Conservation (phyloP, 257 asterid genomes). For the Fraxinus pennsylvanica region DNA sequence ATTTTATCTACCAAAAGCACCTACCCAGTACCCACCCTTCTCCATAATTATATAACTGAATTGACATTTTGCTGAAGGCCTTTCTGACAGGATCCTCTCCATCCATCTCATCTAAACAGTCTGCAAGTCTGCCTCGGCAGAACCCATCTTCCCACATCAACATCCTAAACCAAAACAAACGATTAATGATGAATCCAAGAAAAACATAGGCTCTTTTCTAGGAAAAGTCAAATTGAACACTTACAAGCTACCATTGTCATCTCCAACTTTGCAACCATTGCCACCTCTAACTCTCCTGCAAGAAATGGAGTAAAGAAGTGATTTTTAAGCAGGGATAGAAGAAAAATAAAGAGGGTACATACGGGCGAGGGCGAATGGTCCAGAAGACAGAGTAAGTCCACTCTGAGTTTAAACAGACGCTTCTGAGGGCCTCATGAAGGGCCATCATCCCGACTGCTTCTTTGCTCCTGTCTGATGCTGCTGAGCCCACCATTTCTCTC, state of each 20-base stretch:
- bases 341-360: constrained; percentile 19
- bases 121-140: constrained; percentile 88
- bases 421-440: constrained; percentile 98
- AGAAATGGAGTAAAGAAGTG: constrained; percentile 2
- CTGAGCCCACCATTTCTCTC: constrained; percentile 98
- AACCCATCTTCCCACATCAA: constrained; percentile 55
- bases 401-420: constrained; percentile 91
- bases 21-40: constrained; percentile 99
- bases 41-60: constrained; percentile 98
- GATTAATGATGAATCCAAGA: not conserved
- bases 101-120: constrained; percentile 80
- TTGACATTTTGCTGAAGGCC: constrained; percentile 99
- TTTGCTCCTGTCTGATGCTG: constrained; percentile 93
- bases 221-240: constrained; percentile 24
- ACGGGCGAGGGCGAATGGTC: constrained; percentile 99
- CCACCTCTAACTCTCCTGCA: constrained; percentile 96
- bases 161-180: constrained; percentile 40
- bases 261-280: constrained; percentile 97
- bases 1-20: constrained; percentile 55
- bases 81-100: constrained; percentile 92
- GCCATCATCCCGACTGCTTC: constrained; percentile 99
- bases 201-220: not conserved
- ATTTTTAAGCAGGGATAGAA: not conserved
- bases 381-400: constrained; percentile 99
- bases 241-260: constrained; percentile 99